phyloP scores from a whole-genome alignment of 306 rosid species.

The Lablab purpureus region DNA sequence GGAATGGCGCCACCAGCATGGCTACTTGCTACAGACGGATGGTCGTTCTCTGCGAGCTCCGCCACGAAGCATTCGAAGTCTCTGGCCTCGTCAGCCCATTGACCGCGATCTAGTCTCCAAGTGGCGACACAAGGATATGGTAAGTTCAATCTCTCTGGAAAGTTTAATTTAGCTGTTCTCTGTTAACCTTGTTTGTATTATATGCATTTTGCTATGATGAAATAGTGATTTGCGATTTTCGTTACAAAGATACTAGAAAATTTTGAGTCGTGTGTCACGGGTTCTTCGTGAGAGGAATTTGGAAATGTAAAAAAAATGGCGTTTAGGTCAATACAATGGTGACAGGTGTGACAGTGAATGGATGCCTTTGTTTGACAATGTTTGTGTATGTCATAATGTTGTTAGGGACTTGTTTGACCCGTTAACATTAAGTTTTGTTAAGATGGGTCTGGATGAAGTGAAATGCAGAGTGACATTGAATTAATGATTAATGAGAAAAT shows the following conservation, averaged over 20 bases:
- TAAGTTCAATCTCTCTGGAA: constrained; percentile 24
- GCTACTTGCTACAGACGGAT: constrained; percentile 88
- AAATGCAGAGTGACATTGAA: not conserved
- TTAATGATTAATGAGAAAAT: not conserved
- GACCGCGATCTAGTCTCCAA: constrained; percentile 87
- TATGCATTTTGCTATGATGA: constrained; percentile 4
- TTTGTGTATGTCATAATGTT: not conserved
- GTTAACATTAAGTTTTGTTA: constrained; percentile 13
- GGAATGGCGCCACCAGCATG: constrained; percentile 79
- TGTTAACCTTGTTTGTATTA: not conserved
- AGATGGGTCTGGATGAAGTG: constrained; percentile 29
- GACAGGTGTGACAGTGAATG: not conserved
- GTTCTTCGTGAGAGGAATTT: not conserved
- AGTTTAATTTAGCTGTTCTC: not conserved
- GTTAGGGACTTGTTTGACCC: constrained; percentile 8
- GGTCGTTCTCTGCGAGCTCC: constrained; percentile 73
- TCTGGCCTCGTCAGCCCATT: constrained; percentile 68
- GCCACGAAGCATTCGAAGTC: constrained; percentile 91
- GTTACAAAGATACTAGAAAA: not conserved
- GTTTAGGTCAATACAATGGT: not conserved
- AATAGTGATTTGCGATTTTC: not conserved
- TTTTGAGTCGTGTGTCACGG: not conserved
- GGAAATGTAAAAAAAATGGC: not conserved
- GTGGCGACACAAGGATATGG: constrained; percentile 95
- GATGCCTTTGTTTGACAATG: not conserved